These are phyloP conservation scores for Colletotrichum orbiculare DNA, from an alignment of 2,329 filamentous ascomycete species.

Conservation along the genomic window DNA sequence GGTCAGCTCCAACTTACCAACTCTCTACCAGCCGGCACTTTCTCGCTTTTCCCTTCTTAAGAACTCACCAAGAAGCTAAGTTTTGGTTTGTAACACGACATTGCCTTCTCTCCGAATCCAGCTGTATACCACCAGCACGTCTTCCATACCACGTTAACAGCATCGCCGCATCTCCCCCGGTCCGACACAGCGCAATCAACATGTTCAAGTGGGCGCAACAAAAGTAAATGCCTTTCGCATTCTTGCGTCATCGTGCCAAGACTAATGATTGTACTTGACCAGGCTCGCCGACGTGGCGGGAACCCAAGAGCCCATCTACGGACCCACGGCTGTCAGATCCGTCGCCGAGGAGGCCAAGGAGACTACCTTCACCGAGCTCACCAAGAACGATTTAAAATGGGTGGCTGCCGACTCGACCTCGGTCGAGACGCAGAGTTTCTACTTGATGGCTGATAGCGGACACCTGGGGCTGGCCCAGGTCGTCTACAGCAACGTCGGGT, in stretches of 20 bases:
- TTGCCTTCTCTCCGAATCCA: constrained; percentile 9
- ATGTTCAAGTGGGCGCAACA: constrained; percentile 98
- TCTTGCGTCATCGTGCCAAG: constrained; percentile 40
- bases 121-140: neutral
- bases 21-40: constrained; percentile 17
- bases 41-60: constrained; percentile 24
- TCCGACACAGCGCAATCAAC: constrained; percentile 44
- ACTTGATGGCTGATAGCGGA: constrained; percentile 84
- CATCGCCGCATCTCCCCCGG: neutral
- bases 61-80: constrained; percentile 31
- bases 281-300: constrained; percentile 85
- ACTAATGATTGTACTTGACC: constrained; percentile 37
- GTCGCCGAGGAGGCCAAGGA: constrained; percentile 84
- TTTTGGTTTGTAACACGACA: constrained; percentile 10
- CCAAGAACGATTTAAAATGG: constrained; percentile 86
- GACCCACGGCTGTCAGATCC: constrained; percentile 85
- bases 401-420: constrained; percentile 81
- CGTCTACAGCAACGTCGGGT: constrained; percentile 98
- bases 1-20: constrained; percentile 33
- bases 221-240: constrained; percentile 67
- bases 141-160: neutral
- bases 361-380: constrained; percentile 83
- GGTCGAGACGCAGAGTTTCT: constrained; percentile 96
- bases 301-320: constrained; percentile 96
- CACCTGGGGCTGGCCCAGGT: constrained; percentile 84